These are phyloP conservation scores for Pulveroboletus sp. DNA, from an alignment of 768 basidiomycete genomes.

Conservation along the genomic window DNA sequence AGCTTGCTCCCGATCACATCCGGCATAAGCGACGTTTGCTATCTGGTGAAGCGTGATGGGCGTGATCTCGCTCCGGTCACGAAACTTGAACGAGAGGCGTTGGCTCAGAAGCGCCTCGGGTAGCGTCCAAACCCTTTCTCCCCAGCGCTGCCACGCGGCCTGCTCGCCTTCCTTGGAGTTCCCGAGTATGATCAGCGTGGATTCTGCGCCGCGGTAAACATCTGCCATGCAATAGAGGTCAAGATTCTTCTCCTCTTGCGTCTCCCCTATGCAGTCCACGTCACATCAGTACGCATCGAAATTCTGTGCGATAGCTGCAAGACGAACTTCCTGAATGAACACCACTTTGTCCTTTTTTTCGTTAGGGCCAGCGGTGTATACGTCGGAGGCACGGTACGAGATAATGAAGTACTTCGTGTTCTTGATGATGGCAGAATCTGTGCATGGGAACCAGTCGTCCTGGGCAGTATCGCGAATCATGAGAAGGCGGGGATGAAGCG, in stretches of 20 bases:
- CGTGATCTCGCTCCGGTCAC: not conserved
- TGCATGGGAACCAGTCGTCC: constrained; percentile 5
- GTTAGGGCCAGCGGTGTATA: not conserved
- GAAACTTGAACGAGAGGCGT: constrained; percentile 5
- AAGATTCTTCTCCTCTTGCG: not conserved
- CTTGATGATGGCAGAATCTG: constrained; percentile 2
- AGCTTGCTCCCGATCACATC: constrained; percentile 5
- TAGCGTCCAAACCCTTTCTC: constrained; percentile 14
- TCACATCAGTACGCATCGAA: constrained; percentile 18
- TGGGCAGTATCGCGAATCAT: not conserved
- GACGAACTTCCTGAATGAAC: constrained; percentile 9
- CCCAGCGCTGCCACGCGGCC: constrained; percentile 9
- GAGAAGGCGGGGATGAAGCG: constrained; percentile 12
- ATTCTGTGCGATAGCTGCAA: not conserved
- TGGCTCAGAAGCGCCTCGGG: not conserved
- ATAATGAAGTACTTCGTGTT: constrained; percentile 12
- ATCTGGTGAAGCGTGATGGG: constrained; percentile 2
- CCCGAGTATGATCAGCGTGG: not conserved
- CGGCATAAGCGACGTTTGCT: constrained; percentile 15
- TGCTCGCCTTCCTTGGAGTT: not conserved
- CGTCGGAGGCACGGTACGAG: constrained; percentile 11
- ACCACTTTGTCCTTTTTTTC: not conserved
- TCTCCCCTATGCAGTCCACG: constrained; percentile 13
- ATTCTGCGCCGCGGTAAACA: not conserved
- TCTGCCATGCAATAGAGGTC: not conserved